Evolutionary conservation across 257 asterid genomes (phyloP).

Genomic region (Coffea canephora): DNA sequence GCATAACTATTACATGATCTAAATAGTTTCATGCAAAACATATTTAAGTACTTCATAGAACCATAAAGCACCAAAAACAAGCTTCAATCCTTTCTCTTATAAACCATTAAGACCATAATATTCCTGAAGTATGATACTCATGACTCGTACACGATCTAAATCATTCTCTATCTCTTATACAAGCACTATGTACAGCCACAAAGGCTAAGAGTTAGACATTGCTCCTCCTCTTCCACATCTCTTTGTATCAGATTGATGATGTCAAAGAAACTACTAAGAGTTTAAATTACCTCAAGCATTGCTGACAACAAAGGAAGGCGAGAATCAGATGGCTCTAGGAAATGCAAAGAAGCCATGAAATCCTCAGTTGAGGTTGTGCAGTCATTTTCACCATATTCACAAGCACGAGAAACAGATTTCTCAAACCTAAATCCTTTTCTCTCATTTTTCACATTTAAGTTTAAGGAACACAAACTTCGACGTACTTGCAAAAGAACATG

Average conservation of each 20-base stretch:
- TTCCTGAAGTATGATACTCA: not conserved
- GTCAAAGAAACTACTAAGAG: not conserved
- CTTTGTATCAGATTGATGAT: not conserved
- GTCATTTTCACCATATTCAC: slow-evolving; percentile 32
- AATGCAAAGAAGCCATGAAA: slow-evolving; percentile 56
- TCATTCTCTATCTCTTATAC: not conserved
- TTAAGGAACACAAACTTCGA: slow-evolving; percentile 34
- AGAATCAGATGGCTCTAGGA: slow-evolving; percentile 56
- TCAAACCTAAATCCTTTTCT: slow-evolving; percentile 34
- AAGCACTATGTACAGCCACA: not conserved
- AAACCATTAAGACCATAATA: not conserved
- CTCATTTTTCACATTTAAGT: slow-evolving; percentile 27
- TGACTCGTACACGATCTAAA: not conserved
- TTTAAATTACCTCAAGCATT: slow-evolving; percentile 70
- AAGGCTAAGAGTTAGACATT: not conserved
- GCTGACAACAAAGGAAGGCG: slow-evolving; percentile 41
- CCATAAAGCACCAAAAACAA: not conserved
- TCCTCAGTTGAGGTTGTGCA: slow-evolving; percentile 52
- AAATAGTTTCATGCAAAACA: not conserved
- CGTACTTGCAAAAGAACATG: slow-evolving; percentile 45
- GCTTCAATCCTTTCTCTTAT: not conserved
- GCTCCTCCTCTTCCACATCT: not conserved
- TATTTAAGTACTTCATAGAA: not conserved
- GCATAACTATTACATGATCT: not conserved
- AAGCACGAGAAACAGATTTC: slow-evolving; percentile 47